These are phyloP conservation scores for Fragaria vesca DNA, from an alignment of 306 rosid genomes.

Conservation along the genomic window DNA sequence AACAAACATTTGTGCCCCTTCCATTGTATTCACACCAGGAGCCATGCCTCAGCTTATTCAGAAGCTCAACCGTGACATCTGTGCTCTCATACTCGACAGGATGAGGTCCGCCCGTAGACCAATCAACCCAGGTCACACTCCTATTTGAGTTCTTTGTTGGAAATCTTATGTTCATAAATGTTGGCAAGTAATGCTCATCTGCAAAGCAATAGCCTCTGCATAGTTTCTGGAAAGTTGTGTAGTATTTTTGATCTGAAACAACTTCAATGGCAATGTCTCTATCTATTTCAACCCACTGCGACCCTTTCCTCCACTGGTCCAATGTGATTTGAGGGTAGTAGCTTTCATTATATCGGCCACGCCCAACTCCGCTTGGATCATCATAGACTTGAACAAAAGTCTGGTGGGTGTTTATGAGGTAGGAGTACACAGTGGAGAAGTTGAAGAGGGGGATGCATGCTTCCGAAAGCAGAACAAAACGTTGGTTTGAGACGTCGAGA, in stretches of 20 bases:
- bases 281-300: conserved; percentile 32
- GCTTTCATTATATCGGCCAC: conserved; percentile 17
- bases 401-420: conserved; percentile 10
- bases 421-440: conserved; percentile 23
- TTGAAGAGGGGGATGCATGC: conserved; percentile 28
- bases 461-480: conserved; percentile 24
- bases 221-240: conserved; percentile 9
- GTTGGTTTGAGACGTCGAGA: conserved; percentile 27
- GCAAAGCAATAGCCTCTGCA: conserved; percentile 28
- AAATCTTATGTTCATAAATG: conserved; percentile 20
- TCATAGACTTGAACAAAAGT: conserved; percentile 23
- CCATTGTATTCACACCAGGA: conserved; percentile 13
- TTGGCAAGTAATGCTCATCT: conserved; percentile 37
- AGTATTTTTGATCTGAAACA: conserved; percentile 24
- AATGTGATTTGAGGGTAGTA: conserved; percentile 23
- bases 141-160: conserved; percentile 16
- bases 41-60: conserved; percentile 11
- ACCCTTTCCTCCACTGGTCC: conserved; percentile 36
- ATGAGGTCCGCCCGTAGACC: conserved; percentile 35
- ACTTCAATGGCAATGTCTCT: conserved; percentile 23
- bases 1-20: conserved; percentile 20
- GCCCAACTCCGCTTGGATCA: conserved; percentile 25
- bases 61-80: conserved; percentile 18
- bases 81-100: conserved; percentile 7
- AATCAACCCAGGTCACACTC: conserved; percentile 36